Base-by-base conservation (phyloP, 2,329 filamentous ascomycete genomes). In the Amauroascus verrucosus region DNA sequence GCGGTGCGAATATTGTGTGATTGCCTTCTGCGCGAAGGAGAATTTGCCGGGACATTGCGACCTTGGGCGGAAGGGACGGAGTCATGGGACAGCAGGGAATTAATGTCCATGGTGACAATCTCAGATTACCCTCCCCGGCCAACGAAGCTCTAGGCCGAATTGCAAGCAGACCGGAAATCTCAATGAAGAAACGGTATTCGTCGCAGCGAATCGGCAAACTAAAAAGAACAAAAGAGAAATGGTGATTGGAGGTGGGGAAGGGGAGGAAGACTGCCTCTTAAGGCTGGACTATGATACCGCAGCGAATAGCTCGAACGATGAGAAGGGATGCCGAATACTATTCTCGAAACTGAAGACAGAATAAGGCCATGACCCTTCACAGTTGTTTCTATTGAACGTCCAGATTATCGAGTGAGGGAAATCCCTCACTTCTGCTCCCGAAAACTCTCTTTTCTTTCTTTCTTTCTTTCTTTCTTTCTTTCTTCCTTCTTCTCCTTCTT, bases 51-150 rank as follows among this genome's bases (percentile, higher is more conserved):
- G 3, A 35, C 26, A 33, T 32, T 20, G 6, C 48, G 37, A 13
- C 68, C 65, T 56, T 62, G 67, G 56, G 64, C 62, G 35, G 67
- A 63, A 46, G 70, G 66, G 14, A 70, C 67, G 54, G 73, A 70
- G 60, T 67, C 64, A 49, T 71, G 70, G 51, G 72, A 74, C 55
- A 74, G 69, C 33, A 74, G 67, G 22, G 68, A 72, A 60, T 68
- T 73, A 61, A 74, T 73, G 58, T 74, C 72, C 72, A 74, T 74
- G 22, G 11, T 35, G 30, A 22, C 4, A 30, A 22, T 6, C 16
- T 47, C n/a, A 18, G 26, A 24, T 22, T 43, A 32, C 20, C 11
- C 18, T 18, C 2, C 26, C 44, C 28, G n/a, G 22, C n/a, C 24
- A 9, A 33, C n/a, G 14, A 4, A 46, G 9, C 3, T 45, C 24